A percentile compares a stretch with the other conserved stretches of the same genome.
phyloP scores from a whole-genome alignment of 2,329 filamentous ascomycete genomes.

The Neonectria magnoliae region DNA sequence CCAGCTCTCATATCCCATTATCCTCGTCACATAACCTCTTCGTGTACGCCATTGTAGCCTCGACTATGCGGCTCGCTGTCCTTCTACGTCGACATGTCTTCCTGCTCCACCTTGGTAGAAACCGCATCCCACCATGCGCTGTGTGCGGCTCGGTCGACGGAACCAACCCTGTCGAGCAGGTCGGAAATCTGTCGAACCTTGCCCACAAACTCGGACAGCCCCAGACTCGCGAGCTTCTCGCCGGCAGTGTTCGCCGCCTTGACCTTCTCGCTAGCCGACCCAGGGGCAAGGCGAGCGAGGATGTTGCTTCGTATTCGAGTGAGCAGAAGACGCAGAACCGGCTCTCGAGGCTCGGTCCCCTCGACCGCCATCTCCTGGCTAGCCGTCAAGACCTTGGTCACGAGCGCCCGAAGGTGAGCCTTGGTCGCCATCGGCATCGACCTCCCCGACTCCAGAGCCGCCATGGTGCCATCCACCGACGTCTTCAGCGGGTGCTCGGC shows the following conservation, averaged over 20 bases:
- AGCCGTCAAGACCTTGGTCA: constrained; percentile 65
- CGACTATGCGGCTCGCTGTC: background rate
- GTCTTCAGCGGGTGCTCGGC: constrained; percentile 62
- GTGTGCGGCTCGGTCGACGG: constrained; percentile 75
- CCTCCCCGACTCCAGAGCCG: constrained; percentile 68
- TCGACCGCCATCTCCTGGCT: constrained; percentile 56
- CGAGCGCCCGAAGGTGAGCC: constrained; percentile 65
- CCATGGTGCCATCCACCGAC: constrained; percentile 69
- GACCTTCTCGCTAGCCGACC: constrained; percentile 75
- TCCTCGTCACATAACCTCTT: constrained; percentile 6
- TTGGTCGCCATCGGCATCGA: constrained; percentile 74
- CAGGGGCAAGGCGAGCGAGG: constrained; percentile 70
- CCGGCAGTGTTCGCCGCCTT: constrained; percentile 74
- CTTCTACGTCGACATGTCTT: constrained; percentile 44
- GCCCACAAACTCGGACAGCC: constrained; percentile 78
- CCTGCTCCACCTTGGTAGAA: constrained; percentile 63
- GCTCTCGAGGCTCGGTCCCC: constrained; percentile 60
- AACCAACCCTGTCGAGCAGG: constrained; percentile 70
- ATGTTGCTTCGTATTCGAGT: constrained; percentile 75
- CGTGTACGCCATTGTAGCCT: background rate
- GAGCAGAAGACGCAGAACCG: constrained; percentile 73
- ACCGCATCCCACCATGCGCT: constrained; percentile 76
- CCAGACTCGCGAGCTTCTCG: constrained; percentile 75
- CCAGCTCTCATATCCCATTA: constrained; percentile 23
- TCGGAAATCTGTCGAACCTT: constrained; percentile 76